Evolutionary conservation across 345 rosid species (phyloP).

Genomic region (Balakata baccata): DNA sequence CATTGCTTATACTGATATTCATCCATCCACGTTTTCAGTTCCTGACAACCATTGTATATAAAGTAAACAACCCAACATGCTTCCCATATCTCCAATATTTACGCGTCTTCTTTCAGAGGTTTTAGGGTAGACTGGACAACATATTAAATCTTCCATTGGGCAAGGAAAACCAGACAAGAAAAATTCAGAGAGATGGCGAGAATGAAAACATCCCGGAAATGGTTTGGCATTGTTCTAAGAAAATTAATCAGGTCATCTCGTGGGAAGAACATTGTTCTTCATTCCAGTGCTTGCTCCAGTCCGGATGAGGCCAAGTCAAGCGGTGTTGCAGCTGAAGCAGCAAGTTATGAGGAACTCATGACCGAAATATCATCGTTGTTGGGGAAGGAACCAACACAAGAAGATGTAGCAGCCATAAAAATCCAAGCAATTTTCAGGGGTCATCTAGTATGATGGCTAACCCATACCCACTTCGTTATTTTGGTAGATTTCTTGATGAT

Average conservation of each 20-base stretch:
- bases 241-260: conserved; percentile 28
- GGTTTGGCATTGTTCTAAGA: conserved; percentile 35
- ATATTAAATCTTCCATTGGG: conserved; percentile 15
- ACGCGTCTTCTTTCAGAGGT: conserved; percentile 20
- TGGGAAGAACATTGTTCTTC: conserved; percentile 20
- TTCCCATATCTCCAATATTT: conserved; percentile 35
- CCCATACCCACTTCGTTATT: background rate
- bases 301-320: conserved; percentile 9
- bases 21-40: conserved; percentile 19
- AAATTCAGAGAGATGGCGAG: background rate
- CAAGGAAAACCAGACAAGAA: background rate
- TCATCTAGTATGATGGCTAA: conserved; percentile 52
- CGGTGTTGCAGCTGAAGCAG: background rate
- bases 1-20: background rate
- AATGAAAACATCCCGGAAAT: conserved; percentile 33
- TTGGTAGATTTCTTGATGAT: background rate
- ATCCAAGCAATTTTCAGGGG: conserved; percentile 84
- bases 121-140: background rate
- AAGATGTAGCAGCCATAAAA: conserved; percentile 58
- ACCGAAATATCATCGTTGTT: conserved; percentile 1
- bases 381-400: conserved; percentile 19
- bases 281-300: conserved; percentile 19
- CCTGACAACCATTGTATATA: background rate
- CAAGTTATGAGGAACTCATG: background rate
- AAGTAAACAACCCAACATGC: conserved; percentile 32